Evolutionary conservation across 1,284 basidiomycete species (phyloP).

Genomic region (Retiboletus fuscus): DNA sequence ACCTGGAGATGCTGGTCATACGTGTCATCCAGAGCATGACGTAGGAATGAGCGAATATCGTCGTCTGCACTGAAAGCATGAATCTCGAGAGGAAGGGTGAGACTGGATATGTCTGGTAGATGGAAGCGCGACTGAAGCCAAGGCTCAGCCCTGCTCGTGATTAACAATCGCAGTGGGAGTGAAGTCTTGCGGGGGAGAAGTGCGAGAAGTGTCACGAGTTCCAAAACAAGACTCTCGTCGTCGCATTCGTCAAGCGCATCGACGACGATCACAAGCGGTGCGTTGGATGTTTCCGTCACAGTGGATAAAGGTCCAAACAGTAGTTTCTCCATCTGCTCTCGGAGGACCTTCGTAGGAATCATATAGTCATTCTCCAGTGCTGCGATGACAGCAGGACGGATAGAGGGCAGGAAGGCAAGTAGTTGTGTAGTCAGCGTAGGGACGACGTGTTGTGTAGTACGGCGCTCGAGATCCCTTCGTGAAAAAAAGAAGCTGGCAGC

Average conservation of each 20-base stretch:
- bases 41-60: conserved; percentile 39
- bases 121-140: conserved; percentile 33
- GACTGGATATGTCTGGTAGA: conserved; percentile 15
- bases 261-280: conserved; percentile 30
- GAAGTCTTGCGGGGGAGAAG: conserved; percentile 21
- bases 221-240: conserved; percentile 31
- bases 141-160: conserved; percentile 38
- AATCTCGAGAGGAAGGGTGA: conserved; percentile 33
- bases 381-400: conserved; percentile 30
- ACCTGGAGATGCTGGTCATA: conserved; percentile 36
- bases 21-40: conserved; percentile 21
- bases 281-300: conserved; percentile 4
- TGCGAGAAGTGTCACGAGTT: conserved; percentile 33
- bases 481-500: conserved; percentile 43
- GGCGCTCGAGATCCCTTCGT: conserved; percentile 34
- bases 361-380: conserved; percentile 37
- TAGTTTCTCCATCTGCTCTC: conserved; percentile 39
- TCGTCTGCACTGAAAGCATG: conserved; percentile 34
- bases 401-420: conserved; percentile 27
- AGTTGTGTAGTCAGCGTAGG: conserved; percentile 34
- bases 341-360: conserved; percentile 39
- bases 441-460: conserved; percentile 31
- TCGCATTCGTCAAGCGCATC: conserved; percentile 43
- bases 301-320: conserved; percentile 29
- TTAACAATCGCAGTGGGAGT: conserved; percentile 35